phyloP scores from a whole-genome alignment of 306 rosid genomes.

The Pyrus communis region DNA sequence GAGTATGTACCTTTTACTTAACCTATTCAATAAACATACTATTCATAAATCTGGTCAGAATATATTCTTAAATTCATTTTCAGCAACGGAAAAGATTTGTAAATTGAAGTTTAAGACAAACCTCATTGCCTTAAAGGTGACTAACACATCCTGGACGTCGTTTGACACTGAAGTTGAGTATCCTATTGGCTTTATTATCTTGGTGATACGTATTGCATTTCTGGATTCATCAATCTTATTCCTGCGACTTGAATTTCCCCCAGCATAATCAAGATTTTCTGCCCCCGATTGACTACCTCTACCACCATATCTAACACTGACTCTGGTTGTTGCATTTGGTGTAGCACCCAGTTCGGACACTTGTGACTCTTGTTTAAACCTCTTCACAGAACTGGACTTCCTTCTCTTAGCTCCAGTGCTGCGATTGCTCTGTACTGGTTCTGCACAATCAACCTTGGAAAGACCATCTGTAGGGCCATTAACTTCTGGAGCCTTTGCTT shows the following conservation, averaged over 20 bases:
- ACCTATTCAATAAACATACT: background rate
- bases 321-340: constrained; percentile 33
- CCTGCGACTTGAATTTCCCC: constrained; percentile 31
- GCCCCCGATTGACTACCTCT: constrained; percentile 16
- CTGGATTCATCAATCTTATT: constrained; percentile 31
- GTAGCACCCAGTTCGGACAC: constrained; percentile 21
- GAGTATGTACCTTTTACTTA: background rate
- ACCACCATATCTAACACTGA: constrained; percentile 20
- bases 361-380: constrained; percentile 53
- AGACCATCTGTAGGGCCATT: constrained; percentile 21
- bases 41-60: background rate
- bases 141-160: constrained; percentile 47
- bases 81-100: background rate
- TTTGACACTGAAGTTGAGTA: constrained; percentile 53
- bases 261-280: constrained; percentile 24
- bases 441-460: constrained; percentile 27
- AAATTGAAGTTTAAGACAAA: constrained; percentile 30
- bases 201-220: constrained; percentile 43
- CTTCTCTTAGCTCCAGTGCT: constrained; percentile 78
- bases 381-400: constrained; percentile 80
- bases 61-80: background rate
- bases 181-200: constrained; percentile 71
- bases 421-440: constrained; percentile 33
- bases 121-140: constrained; percentile 75
- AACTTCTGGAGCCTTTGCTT: constrained; percentile 23